Evolutionary conservation across 1,284 basidiomycete genomes (phyloP), one percentile per base, ranked within the genome.

Genomic region (Cryptococcus wingfieldii): DNA sequence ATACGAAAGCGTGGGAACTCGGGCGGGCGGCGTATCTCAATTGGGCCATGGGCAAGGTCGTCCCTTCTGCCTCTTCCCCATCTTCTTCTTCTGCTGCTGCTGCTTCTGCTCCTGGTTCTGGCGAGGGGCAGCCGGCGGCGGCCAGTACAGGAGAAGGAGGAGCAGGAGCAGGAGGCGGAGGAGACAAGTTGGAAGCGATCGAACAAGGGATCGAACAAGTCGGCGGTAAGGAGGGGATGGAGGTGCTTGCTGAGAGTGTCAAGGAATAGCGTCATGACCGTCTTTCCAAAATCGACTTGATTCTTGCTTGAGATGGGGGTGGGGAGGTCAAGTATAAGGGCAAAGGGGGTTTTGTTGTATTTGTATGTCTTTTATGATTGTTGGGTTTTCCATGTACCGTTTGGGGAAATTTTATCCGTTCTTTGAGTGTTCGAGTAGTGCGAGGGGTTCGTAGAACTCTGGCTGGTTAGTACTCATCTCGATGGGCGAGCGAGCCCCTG

Each of bases 1-100:
- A 55, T 23, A 60, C 65, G 0, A 68, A 70, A 53, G 71, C 72
- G 5, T 77, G 73, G 71, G 75, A 77, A 55, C 51, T 75, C 41
- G 75, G 75, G n/a, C 54, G 77, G 27, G 66, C 72, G 42, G 75
- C 75, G 9, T 77, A 77, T 55, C 63, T 76, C 12, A 70, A 71
- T 51, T 77, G 77, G 74, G 74, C 75, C 8, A 58, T 71, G 4
- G 65, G 64, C 9, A 67, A 66, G 52, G 57, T 70, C 31, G 55
- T 71, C 1, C 44, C 43, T n/a, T 14, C 53, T 13, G 49, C 31
- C 3, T 34, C 31, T 34, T 2, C 43, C 13, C 13, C 53, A 13
- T 45, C 31, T 7, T 7, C 31, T 31, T 10, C 43, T n/a, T n/a
- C 53, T n/a, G n/a, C n/a, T n/a, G n/a, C n/a, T 16, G 49, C 31